These are phyloP conservation scores for Phyllostachys edulis DNA, from an alignment of 176 grass and related monocot species.

Conservation along the genomic window DNA sequence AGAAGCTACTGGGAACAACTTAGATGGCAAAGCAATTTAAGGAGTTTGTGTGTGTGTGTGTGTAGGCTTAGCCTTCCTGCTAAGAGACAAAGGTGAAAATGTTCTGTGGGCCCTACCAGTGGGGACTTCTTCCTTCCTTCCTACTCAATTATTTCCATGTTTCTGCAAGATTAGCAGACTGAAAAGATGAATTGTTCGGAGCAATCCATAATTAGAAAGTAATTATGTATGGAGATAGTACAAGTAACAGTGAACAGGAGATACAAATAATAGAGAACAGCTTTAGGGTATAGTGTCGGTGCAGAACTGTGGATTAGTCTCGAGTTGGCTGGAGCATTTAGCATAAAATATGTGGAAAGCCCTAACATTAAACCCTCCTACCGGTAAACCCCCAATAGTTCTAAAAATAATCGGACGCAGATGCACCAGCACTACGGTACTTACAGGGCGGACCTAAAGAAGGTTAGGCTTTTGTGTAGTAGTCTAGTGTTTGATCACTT, in stretches of 20 bases:
- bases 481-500: too few species aligned
- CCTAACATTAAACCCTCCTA: background rate
- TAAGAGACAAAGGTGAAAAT: slow-evolving; percentile 41
- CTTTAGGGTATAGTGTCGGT: background rate
- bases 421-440: too few species aligned
- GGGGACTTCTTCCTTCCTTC: slow-evolving; percentile 6
- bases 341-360: background rate
- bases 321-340: background rate
- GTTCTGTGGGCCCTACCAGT: slow-evolving; percentile 37
- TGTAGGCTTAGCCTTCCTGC: slow-evolving; percentile 4
- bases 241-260: background rate
- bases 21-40: slow-evolving; percentile 24
- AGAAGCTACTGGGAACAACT: slow-evolving; percentile 18
- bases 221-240: background rate
- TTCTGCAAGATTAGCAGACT: background rate
- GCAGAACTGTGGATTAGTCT: background rate
- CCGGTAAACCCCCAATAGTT: background rate
- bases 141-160: slow-evolving; percentile 8
- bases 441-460: too few species aligned
- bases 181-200: background rate
- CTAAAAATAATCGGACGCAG: background rate
- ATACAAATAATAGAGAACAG: background rate
- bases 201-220: background rate
- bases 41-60: background rate
- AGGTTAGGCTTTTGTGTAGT: too few species aligned